Base-by-base conservation (phyloP, 192 early-diverging fungal species). In the Umbelopsis ramanniana region DNA sequence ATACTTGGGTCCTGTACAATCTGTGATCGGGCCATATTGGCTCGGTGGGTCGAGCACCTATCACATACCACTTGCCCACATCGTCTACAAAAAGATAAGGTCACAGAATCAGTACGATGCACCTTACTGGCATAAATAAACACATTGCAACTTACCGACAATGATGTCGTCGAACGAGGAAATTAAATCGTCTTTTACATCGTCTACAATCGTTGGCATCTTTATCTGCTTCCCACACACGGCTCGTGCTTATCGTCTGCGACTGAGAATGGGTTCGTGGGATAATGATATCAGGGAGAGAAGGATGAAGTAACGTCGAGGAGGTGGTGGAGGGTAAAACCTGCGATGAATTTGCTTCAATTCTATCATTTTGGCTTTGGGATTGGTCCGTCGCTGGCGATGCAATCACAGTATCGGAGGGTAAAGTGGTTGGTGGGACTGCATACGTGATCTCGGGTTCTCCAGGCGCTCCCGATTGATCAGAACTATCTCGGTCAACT, bases 51-150 rank as follows among this genome's bases (percentile, higher is more conserved):
- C 6, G 73, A 74, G 54, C 73, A 74, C 14, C 46, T 46, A 22
- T 74, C 73, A 50, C 73, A 74, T 15, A 74, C 54, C 1, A 74
- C 54, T n/a, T 69, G 67, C 47, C 73, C 73, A 66, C 73, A 74
- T 22, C 60, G 71, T 46, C 71, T 72, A 26, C 23, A 21, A 45
- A 46, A 23, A 53, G 15, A 14, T 29, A 29, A 52, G 33, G 46
- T 29, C 15, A 55, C 23, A 19, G 11, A 43, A 40, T 43, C 14
- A 50, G 48, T 50, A n/a, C 12, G 29, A 45, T 29, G 3, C 0
- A 46, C 1, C 10, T 24, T 54, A 43, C 17, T 24, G 23, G 17
- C 4, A 60, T 7, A 19, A 9, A 38, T 21, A 48, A 63, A 43
- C 14, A 6, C 22, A 43, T 24, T 17, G n/a, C 37, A 40, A 45